A percentile compares a stretch with the other conserved stretches of the same genome.
Evolutionary conservation across 2,329 filamentous ascomycete genomes (phyloP).

Genomic region (Diaporthe velutina): DNA sequence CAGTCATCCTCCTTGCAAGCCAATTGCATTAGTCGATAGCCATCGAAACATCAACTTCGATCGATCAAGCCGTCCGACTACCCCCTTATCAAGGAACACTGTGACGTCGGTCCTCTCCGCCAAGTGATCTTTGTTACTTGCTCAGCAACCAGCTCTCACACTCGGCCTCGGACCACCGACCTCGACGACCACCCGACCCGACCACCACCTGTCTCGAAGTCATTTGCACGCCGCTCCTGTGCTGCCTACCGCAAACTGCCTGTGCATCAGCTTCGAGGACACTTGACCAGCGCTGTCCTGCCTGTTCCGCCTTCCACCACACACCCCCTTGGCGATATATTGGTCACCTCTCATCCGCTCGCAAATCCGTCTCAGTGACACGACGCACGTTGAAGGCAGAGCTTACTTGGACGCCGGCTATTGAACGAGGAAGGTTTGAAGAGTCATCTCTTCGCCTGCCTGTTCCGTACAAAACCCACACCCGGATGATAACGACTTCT

Average conservation of each 20-base stretch:
- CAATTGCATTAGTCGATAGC: constrained; percentile 33
- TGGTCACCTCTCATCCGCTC: constrained; percentile 17
- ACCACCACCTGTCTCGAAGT: constrained; percentile 36
- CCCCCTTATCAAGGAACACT: constrained; percentile 28
- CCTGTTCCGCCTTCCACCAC: constrained; percentile 8
- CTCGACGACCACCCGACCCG: constrained; percentile 37
- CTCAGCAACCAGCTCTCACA: constrained; percentile 30
- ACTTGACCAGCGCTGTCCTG: background rate
- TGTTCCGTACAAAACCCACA: constrained; percentile 53
- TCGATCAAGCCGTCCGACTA: constrained; percentile 5
- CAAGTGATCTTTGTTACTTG: constrained; percentile 32
- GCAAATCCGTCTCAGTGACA: constrained; percentile 1
- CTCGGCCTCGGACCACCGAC: constrained; percentile 32
- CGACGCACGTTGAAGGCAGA: background rate
- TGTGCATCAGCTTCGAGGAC: constrained; percentile 17
- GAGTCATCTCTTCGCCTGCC: constrained; percentile 64
- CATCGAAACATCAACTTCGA: constrained; percentile 24
- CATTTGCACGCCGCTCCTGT: constrained; percentile 30
- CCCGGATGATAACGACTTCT: constrained; percentile 57
- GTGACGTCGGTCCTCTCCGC: constrained; percentile 34
- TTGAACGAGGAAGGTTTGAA: constrained; percentile 53
- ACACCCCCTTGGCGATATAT: constrained; percentile 19
- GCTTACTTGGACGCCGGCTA: constrained; percentile 18
- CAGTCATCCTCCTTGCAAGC: constrained; percentile 28
- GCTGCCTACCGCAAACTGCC: constrained; percentile 27